A percentile compares a stretch with the other conserved stretches of the same genome.
Conservation (phyloP, 371 early-diverging fungal species). For the Rhizopus sp. region DNA sequence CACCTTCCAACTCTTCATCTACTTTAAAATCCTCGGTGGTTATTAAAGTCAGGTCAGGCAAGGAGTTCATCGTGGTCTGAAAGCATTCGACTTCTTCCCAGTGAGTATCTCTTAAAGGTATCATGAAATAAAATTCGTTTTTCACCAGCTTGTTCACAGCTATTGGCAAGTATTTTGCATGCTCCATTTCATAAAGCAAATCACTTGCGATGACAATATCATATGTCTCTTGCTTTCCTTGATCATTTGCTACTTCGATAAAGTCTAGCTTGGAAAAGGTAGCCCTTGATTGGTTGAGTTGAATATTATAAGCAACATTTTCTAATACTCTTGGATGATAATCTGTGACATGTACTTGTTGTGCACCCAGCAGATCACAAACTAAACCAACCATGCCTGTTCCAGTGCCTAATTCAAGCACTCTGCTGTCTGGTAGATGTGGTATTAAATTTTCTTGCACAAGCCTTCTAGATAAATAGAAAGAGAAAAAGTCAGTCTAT, state of each 20-base stretch:
- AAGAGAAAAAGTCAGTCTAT: not conserved
- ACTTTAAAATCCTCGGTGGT: slow-evolving; percentile 24
- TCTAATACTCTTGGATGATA: slow-evolving; percentile 50
- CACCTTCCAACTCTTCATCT: slow-evolving; percentile 43
- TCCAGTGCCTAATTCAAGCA: slow-evolving; percentile 45
- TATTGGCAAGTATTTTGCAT: slow-evolving; percentile 43
- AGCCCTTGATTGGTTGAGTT: slow-evolving; percentile 33
- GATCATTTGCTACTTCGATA: slow-evolving; percentile 30
- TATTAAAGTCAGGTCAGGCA: slow-evolving; percentile 23
- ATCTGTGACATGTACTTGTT: slow-evolving; percentile 39
- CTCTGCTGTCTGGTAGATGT: slow-evolving; percentile 20
- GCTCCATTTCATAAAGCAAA: slow-evolving; percentile 52
- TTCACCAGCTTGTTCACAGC: slow-evolving; percentile 42
- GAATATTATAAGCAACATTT: slow-evolving; percentile 45
- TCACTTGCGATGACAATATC: slow-evolving; percentile 51
- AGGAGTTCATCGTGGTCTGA: slow-evolving; percentile 33
- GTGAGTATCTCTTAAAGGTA: slow-evolving; percentile 44
- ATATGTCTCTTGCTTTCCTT: slow-evolving; percentile 20
- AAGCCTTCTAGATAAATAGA: slow-evolving; percentile 27
- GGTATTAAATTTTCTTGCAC: slow-evolving; percentile 44
- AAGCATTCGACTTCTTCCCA: slow-evolving; percentile 41
- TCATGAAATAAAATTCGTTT: slow-evolving; percentile 48
- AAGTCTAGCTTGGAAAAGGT: slow-evolving; percentile 41
- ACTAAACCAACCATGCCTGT: slow-evolving; percentile 49
- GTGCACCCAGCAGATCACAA: slow-evolving; percentile 44